These are phyloP conservation scores for Pseudohyphozyma bogoriensis DNA, from an alignment of 768 basidiomycete genomes.

Conservation along the genomic window DNA sequence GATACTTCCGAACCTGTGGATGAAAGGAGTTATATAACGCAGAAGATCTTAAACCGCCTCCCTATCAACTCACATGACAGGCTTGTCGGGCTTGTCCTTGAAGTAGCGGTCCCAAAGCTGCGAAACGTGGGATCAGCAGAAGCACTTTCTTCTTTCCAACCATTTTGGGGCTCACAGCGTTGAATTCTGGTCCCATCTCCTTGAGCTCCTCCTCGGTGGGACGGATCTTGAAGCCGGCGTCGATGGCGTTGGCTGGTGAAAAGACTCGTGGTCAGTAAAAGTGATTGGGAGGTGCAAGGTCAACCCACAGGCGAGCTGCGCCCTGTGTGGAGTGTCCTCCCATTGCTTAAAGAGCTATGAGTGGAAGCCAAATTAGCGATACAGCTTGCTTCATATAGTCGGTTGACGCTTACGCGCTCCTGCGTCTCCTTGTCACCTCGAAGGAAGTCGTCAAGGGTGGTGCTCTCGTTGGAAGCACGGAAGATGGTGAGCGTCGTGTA, in stretches of 20 bases:
- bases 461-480: conserved; percentile 57
- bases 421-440: conserved; percentile 50
- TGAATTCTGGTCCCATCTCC: conserved; percentile 67
- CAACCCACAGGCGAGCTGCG: conserved; percentile 55
- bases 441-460: conserved; percentile 59
- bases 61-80: conserved; percentile 68
- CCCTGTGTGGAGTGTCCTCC: conserved; percentile 59
- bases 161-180: not conserved
- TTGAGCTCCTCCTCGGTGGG: conserved; percentile 60
- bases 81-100: conserved; percentile 71
- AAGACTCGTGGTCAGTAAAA: too few relatives aligned
- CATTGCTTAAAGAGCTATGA: conserved; percentile 51
- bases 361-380: not conserved
- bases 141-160: too few relatives aligned
- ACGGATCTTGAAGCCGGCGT: conserved; percentile 66
- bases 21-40: too few relatives aligned
- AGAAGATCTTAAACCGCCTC: conserved; percentile 35
- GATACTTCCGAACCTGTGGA: conserved; percentile 42
- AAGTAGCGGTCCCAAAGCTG: conserved; percentile 59
- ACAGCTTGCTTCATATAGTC: not conserved
- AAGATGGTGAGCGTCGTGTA: conserved; percentile 52
- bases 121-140: not conserved
- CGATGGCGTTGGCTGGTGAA: conserved; percentile 63
- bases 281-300: too few relatives aligned
- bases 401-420: not conserved